phyloP scores from a whole-genome alignment of 495 filamentous ascomycete species.

The Evansstolkia leycettana region DNA sequence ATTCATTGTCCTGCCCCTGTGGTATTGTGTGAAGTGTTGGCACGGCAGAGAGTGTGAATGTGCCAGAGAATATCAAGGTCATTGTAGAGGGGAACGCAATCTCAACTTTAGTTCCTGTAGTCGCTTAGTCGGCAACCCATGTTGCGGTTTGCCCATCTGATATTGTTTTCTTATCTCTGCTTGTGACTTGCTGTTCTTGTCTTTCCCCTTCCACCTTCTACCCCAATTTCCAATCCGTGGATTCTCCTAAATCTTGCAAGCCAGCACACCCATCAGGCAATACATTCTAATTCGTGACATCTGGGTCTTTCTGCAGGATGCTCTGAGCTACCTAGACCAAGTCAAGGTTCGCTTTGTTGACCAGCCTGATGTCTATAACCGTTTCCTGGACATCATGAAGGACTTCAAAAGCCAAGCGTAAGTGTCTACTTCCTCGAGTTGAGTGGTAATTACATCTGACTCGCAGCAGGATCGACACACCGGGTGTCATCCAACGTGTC shows the following conservation, averaged over 20 bases:
- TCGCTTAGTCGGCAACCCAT: too few relatives aligned
- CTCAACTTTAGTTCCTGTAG: too few relatives aligned
- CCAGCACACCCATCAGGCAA: neutral
- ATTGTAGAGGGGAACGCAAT: too few relatives aligned
- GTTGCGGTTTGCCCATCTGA: too few relatives aligned
- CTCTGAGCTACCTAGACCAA: slow-evolving; percentile 93
- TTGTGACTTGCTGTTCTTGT: too few relatives aligned
- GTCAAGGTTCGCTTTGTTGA: slow-evolving; percentile 98
- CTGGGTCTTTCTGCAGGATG: slow-evolving; percentile 48
- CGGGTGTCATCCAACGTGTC: slow-evolving; percentile 93
- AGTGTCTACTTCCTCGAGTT: slow-evolving; percentile 20
- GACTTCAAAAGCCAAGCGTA: slow-evolving; percentile 98
- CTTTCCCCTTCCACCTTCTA: too few relatives aligned
- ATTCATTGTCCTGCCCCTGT: neutral
- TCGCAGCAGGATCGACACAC: slow-evolving; percentile 73
- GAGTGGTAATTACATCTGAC: slow-evolving; percentile 6
- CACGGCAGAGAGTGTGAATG: too few relatives aligned
- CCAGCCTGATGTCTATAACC: slow-evolving; percentile 95
- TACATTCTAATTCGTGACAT: slow-evolving; percentile 6
- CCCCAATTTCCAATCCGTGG: too few relatives aligned
- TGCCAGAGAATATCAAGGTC: too few relatives aligned
- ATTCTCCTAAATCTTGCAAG: too few relatives aligned
- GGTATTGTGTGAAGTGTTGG: too few relatives aligned
- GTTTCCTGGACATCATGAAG: slow-evolving; percentile 99
- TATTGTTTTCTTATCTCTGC: too few relatives aligned